phyloP scores from a whole-genome alignment of 441 rosid species.

The Gossypium davidsonii region DNA sequence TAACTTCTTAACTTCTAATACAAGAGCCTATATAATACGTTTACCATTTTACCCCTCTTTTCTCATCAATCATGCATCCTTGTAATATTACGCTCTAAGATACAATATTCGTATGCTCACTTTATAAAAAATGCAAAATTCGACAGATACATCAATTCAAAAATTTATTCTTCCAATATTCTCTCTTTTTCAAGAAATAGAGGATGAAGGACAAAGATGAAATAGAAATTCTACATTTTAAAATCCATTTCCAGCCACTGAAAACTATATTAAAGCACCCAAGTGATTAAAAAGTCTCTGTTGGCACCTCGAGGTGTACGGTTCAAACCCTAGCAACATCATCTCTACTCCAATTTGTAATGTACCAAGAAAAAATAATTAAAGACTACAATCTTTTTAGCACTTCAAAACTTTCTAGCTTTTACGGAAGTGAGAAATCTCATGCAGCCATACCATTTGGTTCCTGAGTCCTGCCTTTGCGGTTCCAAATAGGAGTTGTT shows the following conservation, averaged over 20 bases:
- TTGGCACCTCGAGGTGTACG: too few species aligned
- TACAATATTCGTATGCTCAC: background rate
- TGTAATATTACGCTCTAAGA: background rate
- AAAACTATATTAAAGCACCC: background rate
- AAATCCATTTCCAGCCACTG: slow-evolving; percentile 2
- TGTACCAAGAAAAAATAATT: background rate
- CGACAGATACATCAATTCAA: background rate
- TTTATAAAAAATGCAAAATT: background rate
- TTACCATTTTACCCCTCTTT: too few species aligned
- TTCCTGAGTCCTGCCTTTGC: slow-evolving; percentile 35
- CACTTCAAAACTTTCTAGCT: background rate
- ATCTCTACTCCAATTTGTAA: too few species aligned
- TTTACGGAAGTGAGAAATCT: background rate
- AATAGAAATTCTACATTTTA: background rate
- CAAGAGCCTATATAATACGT: too few species aligned
- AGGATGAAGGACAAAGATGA: background rate
- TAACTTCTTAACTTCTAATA: too few species aligned
- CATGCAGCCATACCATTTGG: slow-evolving; percentile 23
- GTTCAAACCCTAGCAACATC: too few species aligned
- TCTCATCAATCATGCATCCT: background rate
- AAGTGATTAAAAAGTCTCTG: too few species aligned
- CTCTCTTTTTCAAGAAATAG: background rate
- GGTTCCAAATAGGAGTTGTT: slow-evolving; percentile 79
- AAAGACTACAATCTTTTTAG: background rate
- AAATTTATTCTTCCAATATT: slow-evolving; percentile 1